Evolutionary conservation across 352 stramenopile genomes (phyloP).

Genomic region (Pythium catenulatum): DNA sequence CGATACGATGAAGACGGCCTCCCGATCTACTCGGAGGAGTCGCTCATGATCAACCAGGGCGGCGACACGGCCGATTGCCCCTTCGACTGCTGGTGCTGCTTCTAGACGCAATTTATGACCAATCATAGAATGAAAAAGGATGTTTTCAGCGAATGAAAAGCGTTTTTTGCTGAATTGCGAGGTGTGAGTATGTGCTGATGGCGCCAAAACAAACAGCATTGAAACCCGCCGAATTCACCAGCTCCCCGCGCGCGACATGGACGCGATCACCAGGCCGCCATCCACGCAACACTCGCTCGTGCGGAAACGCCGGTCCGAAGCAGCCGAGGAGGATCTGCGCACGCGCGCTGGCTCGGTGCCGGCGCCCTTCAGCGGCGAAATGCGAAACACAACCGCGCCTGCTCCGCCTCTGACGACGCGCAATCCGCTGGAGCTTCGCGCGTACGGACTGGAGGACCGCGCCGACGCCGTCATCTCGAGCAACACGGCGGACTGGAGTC

Average conservation of each 20-base stretch:
- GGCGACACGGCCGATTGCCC: conserved; percentile 92
- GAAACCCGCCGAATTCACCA: too few species aligned
- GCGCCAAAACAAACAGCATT: too few species aligned
- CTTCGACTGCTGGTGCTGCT: conserved; percentile 95
- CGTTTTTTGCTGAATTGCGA: too few species aligned
- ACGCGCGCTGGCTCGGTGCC: neutral
- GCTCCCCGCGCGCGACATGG: too few species aligned
- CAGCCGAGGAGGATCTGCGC: conserved; percentile 11
- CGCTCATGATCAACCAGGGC: conserved; percentile 90
- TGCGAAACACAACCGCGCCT: neutral
- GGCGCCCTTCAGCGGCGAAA: neutral
- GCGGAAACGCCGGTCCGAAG: conserved; percentile 50
- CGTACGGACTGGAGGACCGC: conserved; percentile 87
- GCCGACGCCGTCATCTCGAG: conserved; percentile 82
- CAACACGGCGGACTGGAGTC: conserved; percentile 70
- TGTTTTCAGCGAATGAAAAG: too few species aligned
- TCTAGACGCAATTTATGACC: conserved; percentile 69
- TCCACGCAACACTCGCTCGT: neutral
- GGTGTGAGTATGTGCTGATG: too few species aligned
- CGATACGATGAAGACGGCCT: conserved; percentile 92
- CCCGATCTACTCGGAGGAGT: conserved; percentile 92
- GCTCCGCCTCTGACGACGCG: conserved; percentile 6
- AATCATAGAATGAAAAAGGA: too few species aligned
- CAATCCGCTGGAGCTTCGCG: conserved; percentile 75
- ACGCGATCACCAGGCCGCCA: too few species aligned